Percentiles rank a stretch among this genome's conserved stretches.
Evolutionary conservation across 257 asterid genomes (phyloP).

Genomic region (Solanum lignicaule): DNA sequence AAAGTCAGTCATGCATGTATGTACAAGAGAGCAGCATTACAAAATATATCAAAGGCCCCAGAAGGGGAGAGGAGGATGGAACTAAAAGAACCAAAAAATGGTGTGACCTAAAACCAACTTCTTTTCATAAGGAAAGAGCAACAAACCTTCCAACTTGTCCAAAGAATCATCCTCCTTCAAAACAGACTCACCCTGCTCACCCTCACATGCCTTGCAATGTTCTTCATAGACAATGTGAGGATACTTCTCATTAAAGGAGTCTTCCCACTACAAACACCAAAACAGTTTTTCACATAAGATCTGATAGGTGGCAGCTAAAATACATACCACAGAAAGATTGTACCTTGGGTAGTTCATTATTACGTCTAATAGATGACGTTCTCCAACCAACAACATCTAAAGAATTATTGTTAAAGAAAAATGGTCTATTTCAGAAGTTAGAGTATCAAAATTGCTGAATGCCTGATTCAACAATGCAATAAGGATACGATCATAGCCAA

Average conservation of each 20-base stretch:
- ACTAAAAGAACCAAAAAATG: neutral
- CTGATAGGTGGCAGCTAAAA: neutral
- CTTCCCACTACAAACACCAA: slow-evolving; percentile 68
- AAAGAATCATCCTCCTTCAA: slow-evolving; percentile 31
- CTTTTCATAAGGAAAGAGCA: neutral
- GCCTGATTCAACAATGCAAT: neutral
- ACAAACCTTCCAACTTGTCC: slow-evolving; percentile 83
- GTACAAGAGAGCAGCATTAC: neutral
- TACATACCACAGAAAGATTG: slow-evolving; percentile 1
- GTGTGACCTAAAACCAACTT: neutral
- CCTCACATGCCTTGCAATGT: slow-evolving; percentile 76
- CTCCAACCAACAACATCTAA: slow-evolving; percentile 98
- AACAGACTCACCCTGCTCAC: slow-evolving; percentile 36
- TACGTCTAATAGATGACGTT: slow-evolving; percentile 91
- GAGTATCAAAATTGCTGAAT: neutral
- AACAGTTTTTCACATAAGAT: neutral
- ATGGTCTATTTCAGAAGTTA: neutral
- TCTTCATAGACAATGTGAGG: slow-evolving; percentile 94
- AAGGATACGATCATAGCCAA: slow-evolving; percentile 93
- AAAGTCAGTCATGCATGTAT: neutral
- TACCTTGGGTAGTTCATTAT: slow-evolving; percentile 87
- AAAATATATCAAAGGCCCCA: neutral
- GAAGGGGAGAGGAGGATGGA: neutral
- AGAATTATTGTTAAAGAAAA: slow-evolving; percentile 27
- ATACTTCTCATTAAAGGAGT: slow-evolving; percentile 63